These are phyloP conservation scores for Pistacia integerrima DNA, from an alignment of 345 rosid species.

Conservation along the genomic window DNA sequence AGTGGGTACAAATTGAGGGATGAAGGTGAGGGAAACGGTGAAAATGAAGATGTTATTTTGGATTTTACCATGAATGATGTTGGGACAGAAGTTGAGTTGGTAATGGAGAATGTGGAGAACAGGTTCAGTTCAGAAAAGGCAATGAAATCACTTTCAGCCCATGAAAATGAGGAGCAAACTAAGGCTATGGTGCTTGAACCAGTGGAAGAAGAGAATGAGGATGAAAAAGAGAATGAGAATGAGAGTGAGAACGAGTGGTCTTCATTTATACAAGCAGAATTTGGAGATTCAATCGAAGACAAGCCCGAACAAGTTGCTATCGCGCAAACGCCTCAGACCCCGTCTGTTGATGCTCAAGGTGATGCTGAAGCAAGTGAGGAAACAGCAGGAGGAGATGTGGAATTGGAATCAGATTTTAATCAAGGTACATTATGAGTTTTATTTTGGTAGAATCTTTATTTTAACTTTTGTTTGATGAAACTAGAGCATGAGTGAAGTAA, in stretches of 20 bases:
- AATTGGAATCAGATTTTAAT: constrained; percentile 30
- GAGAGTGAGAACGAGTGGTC: constrained; percentile 2
- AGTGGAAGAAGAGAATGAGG: constrained; percentile 18
- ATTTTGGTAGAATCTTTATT: neutral
- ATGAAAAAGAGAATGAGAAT: neutral
- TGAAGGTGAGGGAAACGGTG: constrained; percentile 44
- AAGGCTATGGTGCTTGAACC: constrained; percentile 25
- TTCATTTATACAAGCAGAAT: constrained; percentile 15
- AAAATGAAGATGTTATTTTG: constrained; percentile 67
- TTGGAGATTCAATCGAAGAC: constrained; percentile 3
- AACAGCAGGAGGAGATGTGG: constrained; percentile 19
- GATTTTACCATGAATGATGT: constrained; percentile 51
- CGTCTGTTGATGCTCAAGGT: constrained; percentile 15
- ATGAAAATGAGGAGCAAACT: constrained; percentile 29
- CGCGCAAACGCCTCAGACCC: constrained; percentile 26
- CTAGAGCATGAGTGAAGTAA: constrained; percentile 9
- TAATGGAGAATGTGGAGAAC: constrained; percentile 37
- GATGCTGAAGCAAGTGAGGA: constrained; percentile 28
- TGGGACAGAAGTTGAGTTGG: constrained; percentile 33
- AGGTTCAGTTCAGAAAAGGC: constrained; percentile 25
- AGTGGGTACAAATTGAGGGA: constrained; percentile 36
- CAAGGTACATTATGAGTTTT: constrained; percentile 43
- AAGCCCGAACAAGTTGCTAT: constrained; percentile 31
- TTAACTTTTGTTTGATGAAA: neutral
- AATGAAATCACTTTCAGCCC: constrained; percentile 24